phyloP scores from a whole-genome alignment of 495 filamentous ascomycete species.

The Hypoxylon trugodes region DNA sequence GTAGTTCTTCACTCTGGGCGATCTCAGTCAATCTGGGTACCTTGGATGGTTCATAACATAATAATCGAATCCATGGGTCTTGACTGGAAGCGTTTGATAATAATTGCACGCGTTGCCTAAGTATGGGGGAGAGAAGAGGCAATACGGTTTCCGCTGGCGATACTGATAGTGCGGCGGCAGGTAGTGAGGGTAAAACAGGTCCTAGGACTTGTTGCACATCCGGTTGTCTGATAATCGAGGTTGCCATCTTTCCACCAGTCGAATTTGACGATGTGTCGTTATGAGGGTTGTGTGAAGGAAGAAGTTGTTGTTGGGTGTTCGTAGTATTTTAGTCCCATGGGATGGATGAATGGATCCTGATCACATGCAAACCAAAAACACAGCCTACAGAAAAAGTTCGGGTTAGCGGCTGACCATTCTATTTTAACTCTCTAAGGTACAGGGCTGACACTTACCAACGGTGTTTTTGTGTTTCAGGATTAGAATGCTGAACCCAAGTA shows the following conservation, averaged over 20 bases:
- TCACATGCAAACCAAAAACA: slow-evolving; percentile 32
- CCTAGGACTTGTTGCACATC: slow-evolving; percentile 71
- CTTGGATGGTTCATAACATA: slow-evolving; percentile 80
- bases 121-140: slow-evolving; percentile 86
- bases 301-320: slow-evolving; percentile 6
- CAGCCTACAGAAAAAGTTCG: slow-evolving; percentile 22
- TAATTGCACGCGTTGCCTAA: slow-evolving; percentile 86
- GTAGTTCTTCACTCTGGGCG: slow-evolving; percentile 72
- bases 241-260: slow-evolving; percentile 37
- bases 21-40: slow-evolving; percentile 72
- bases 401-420: slow-evolving; percentile 11
- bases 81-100: slow-evolving; percentile 66
- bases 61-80: slow-evolving; percentile 87
- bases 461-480: slow-evolving; percentile 33
- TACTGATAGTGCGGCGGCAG: slow-evolving; percentile 80
- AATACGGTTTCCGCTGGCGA: slow-evolving; percentile 79
- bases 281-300: slow-evolving; percentile 9
- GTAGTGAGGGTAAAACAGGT: slow-evolving; percentile 85
- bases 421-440: slow-evolving; percentile 9
- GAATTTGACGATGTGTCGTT: slow-evolving; percentile 2
- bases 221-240: slow-evolving; percentile 65
- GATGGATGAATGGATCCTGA: slow-evolving; percentile 12
- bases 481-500: too few species aligned
- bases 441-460: slow-evolving; percentile 27
- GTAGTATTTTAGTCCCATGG: slow-evolving; percentile 25